Conservation (phyloP, 2,329 filamentous ascomycete genomes). For the Tricladium varicosporioides region DNA sequence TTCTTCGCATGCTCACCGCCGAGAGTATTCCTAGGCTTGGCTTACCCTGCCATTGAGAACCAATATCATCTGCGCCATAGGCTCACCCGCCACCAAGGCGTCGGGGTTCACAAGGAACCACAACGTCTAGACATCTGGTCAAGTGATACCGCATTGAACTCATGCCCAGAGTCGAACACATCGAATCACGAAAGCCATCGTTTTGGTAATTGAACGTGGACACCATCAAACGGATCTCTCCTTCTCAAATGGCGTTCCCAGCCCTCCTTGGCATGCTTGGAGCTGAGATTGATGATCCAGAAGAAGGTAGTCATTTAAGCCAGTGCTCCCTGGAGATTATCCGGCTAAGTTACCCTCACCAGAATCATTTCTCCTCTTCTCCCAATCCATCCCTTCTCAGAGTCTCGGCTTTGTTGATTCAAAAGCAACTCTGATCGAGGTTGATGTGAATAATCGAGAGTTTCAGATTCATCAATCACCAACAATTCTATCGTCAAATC, state of each 20-base stretch:
- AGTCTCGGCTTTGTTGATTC: conserved; percentile 85
- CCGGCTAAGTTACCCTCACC: conserved; percentile 18
- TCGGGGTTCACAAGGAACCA: not conserved
- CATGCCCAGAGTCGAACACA: not conserved
- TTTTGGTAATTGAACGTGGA: not conserved
- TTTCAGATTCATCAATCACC: conserved; percentile 82
- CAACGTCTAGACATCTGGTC: not conserved
- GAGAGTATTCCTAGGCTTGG: too few relatives aligned
- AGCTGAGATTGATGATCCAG: conserved; percentile 51
- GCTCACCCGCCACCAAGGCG: not conserved
- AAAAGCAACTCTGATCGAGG: conserved; percentile 60
- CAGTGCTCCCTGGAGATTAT: not conserved
- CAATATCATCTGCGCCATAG: too few relatives aligned
- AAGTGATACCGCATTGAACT: not conserved
- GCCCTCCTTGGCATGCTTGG: conserved; percentile 43
- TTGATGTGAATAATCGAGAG: conserved; percentile 68
- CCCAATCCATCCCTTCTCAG: conserved; percentile 68
- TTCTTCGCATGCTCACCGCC: too few relatives aligned
- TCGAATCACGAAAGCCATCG: not conserved
- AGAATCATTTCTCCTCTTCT: conserved; percentile 91
- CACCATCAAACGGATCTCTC: not conserved
- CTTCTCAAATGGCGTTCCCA: conserved; percentile 30
- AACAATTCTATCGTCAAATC: conserved; percentile 72
- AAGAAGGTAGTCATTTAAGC: conserved; percentile 51
- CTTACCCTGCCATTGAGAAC: not conserved